A percentile compares a stretch with the other conserved stretches of the same genome.
Conservation (phyloP, 2,329 filamentous ascomycete genomes). For the Aotearoamyces nothofagi region DNA sequence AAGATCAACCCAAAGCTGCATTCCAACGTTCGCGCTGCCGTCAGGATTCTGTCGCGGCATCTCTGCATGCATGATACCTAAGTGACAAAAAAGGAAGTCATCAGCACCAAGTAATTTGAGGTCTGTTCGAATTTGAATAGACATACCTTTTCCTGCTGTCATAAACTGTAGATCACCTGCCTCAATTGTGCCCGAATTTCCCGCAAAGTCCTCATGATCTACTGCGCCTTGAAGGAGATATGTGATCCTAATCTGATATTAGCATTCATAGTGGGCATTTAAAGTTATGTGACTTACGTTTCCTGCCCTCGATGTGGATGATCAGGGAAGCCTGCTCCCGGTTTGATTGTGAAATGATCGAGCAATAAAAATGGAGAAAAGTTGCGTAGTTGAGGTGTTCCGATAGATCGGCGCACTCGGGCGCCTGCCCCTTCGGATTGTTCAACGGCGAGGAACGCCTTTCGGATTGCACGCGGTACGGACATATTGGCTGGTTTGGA, state of each 20-base stretch:
- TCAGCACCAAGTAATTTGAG: too few species aligned
- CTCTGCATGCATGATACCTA: constrained; percentile 92
- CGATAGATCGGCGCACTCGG: constrained; percentile 73
- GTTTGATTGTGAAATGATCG: constrained; percentile 72
- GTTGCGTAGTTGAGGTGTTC: constrained; percentile 68
- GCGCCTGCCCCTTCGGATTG: constrained; percentile 83
- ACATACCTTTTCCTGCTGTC: constrained; percentile 78
- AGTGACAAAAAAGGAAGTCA: too few species aligned
- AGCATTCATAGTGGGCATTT: too few species aligned
- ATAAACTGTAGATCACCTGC: constrained; percentile 94
- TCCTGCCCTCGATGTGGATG: constrained; percentile 67
- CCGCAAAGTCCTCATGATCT: constrained; percentile 87
- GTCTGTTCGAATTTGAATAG: too few species aligned
- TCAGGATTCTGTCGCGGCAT: constrained; percentile 75
- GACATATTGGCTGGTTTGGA: constrained; percentile 39
- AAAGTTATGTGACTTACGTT: constrained; percentile 6
- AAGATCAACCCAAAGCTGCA: constrained; percentile 93
- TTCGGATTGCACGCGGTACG: constrained; percentile 59
- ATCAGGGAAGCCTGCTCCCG: constrained; percentile 80
- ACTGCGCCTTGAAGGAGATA: constrained; percentile 77
- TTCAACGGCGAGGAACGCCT: constrained; percentile 72
- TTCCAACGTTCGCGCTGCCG: constrained; percentile 64
- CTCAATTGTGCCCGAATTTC: constrained; percentile 69
- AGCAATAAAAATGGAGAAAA: constrained; percentile 93
- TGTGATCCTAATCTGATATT: too few species aligned